These are phyloP conservation scores for Candida nemodendra DNA, from an alignment of 805 yeast genomes.

Conservation along the genomic window DNA sequence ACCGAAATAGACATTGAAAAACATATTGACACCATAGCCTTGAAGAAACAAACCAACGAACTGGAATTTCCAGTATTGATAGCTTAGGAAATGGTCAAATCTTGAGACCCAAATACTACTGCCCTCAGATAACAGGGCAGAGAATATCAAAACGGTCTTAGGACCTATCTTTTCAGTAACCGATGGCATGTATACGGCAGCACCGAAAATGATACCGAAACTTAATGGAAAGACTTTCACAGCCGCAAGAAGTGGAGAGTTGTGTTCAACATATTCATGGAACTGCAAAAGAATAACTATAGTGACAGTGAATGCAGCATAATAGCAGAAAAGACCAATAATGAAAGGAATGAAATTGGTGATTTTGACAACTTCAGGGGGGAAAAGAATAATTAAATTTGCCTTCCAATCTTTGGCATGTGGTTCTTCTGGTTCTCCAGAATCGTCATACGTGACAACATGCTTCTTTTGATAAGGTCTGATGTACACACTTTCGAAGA, in stretches of 20 bases:
- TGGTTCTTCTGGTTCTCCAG: background rate
- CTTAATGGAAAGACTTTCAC: constrained; percentile 37
- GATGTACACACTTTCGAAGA: constrained; percentile 30
- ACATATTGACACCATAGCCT: constrained; percentile 28
- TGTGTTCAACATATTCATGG: constrained; percentile 29
- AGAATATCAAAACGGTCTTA: constrained; percentile 17
- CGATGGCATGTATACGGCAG: constrained; percentile 20
- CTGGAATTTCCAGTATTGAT: constrained; percentile 27
- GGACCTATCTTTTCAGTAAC: constrained; percentile 21
- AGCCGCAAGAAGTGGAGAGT: constrained; percentile 36
- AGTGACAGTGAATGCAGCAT: constrained; percentile 11
- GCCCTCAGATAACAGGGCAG: constrained; percentile 10
- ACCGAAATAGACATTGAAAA: constrained; percentile 34
- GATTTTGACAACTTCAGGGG: constrained; percentile 21
- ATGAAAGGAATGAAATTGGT: constrained; percentile 24
- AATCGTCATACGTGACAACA: background rate
- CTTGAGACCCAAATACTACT: constrained; percentile 24
- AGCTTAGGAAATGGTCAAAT: constrained; percentile 11
- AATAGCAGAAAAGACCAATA: constrained; percentile 11
- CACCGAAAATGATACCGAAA: constrained; percentile 32
- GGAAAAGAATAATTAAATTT: constrained; percentile 22
- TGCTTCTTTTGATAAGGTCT: constrained; percentile 9
- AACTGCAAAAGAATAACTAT: constrained; percentile 16
- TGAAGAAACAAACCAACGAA: constrained; percentile 23
- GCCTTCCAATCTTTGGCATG: constrained; percentile 17